Evolutionary conservation across 805 yeast genomes (phyloP).

Genomic region (Saturnispora sekii): DNA sequence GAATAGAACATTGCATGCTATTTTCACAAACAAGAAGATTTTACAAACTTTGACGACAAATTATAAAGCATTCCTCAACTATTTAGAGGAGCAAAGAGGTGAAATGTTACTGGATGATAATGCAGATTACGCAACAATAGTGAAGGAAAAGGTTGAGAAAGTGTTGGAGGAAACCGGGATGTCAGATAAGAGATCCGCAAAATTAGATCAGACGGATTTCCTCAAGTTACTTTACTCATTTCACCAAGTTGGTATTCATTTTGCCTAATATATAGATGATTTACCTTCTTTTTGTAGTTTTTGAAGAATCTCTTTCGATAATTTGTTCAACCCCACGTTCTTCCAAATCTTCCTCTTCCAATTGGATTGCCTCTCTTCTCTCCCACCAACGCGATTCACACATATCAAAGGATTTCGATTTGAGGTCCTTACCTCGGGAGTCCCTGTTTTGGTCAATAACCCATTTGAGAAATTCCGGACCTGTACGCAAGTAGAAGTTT

Average conservation of each 20-base stretch:
- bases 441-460: conserved; percentile 79
- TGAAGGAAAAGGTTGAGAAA: conserved; percentile 59
- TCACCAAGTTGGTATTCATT: conserved; percentile 95
- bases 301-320: conserved; percentile 56
- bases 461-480: conserved; percentile 86
- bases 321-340: conserved; percentile 91
- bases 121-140: conserved; percentile 35
- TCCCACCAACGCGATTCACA: conserved; percentile 98
- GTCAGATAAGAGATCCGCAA: conserved; percentile 82
- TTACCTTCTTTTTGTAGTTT: conserved; percentile 43
- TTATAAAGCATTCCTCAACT: conserved; percentile 65
- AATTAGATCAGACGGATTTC: conserved; percentile 93
- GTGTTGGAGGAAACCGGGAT: conserved; percentile 75
- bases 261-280: conserved; percentile 43
- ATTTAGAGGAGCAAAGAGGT: conserved; percentile 36
- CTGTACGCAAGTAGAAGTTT: conserved; percentile 77
- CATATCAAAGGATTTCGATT: conserved; percentile 79
- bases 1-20: conserved; percentile 87
- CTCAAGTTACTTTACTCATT: conserved; percentile 78
- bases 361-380: conserved; percentile 84
- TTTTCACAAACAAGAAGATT: conserved; percentile 76
- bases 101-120: conserved; percentile 36
- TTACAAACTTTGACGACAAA: conserved; percentile 77
- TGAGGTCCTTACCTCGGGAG: conserved; percentile 81
- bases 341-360: conserved; percentile 81